Evolutionary conservation across 805 yeast genomes (phyloP).

Genomic region (Ogataea angusta): DNA sequence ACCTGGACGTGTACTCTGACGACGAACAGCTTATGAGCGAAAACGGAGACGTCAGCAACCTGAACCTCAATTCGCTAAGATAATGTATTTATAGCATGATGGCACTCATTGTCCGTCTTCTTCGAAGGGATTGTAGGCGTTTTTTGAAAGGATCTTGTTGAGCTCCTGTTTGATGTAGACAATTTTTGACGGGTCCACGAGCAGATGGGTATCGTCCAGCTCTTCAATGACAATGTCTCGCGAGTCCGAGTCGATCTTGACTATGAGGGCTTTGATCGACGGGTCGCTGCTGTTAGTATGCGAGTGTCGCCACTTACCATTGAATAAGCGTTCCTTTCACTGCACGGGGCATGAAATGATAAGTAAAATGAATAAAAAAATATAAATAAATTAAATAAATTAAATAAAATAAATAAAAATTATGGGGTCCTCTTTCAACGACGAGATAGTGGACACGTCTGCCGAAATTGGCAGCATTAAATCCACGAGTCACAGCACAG

Average conservation of each 20-base stretch:
- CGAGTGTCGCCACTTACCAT: conserved; percentile 29
- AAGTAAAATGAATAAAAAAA: not conserved
- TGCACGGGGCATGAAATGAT: conserved; percentile 47
- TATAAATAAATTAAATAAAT: not conserved
- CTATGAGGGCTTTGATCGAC: conserved; percentile 80
- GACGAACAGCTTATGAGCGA: conserved; percentile 17
- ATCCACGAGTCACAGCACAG: not conserved
- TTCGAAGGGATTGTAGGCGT: conserved; percentile 80
- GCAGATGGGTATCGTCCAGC: conserved; percentile 84
- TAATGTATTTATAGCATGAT: conserved; percentile 71
- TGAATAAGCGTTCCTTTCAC: conserved; percentile 52
- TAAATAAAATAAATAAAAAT: not conserved
- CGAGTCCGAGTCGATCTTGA: conserved; percentile 72
- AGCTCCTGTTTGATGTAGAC: conserved; percentile 74
- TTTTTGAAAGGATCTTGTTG: conserved; percentile 71
- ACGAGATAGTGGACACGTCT: conserved; percentile 26
- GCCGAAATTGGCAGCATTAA: conserved; percentile 10
- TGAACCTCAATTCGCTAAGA: conserved; percentile 17
- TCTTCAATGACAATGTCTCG: conserved; percentile 76
- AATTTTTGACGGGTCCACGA: conserved; percentile 76
- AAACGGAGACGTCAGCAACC: conserved; percentile 25
- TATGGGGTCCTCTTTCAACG: conserved; percentile 14
- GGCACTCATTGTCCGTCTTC: conserved; percentile 8
- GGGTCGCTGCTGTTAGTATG: conserved; percentile 60
- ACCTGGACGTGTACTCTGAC: conserved; percentile 7